A percentile compares a stretch with the other conserved stretches of the same genome.
These are phyloP conservation scores for Cryptosporidium sp. DNA, from an alignment of 169 alveolate species.

Conservation along the genomic window DNA sequence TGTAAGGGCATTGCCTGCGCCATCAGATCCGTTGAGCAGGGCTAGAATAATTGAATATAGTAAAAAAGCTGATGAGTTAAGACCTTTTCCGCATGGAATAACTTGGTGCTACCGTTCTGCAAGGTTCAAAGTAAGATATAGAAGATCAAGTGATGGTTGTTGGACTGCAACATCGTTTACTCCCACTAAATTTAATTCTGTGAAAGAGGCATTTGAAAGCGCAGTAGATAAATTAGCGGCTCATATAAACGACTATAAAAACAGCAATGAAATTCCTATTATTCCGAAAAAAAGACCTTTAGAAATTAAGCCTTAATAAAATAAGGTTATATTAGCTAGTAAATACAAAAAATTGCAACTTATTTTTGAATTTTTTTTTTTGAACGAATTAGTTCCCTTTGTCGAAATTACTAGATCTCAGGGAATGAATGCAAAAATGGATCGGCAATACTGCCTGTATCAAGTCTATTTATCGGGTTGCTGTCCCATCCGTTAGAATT, in stretches of 20 bases:
- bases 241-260: constrained; percentile 57
- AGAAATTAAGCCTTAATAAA: not conserved
- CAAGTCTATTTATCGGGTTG: constrained; percentile 23
- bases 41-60: constrained; percentile 74
- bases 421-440: constrained; percentile 57
- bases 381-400: not conserved
- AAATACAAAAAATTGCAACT: not conserved
- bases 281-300: constrained; percentile 30
- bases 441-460: constrained; percentile 59
- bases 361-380: not conserved
- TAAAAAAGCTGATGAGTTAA: constrained; percentile 48
- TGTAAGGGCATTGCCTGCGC: constrained; percentile 62
- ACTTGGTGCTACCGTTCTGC: constrained; percentile 76
- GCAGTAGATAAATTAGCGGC: constrained; percentile 59
- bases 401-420: constrained; percentile 4
- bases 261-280: constrained; percentile 54
- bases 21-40: constrained; percentile 62
- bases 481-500: constrained; percentile 30
- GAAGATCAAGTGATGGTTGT: constrained; percentile 62
- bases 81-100: constrained; percentile 74
- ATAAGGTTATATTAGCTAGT: not conserved
- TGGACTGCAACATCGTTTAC: constrained; percentile 75
- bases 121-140: constrained; percentile 68
- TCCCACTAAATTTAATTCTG: constrained; percentile 63
- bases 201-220: constrained; percentile 43